These are phyloP conservation scores for Fusarium equiseti DNA, from an alignment of 2,329 filamentous ascomycete species.

Conservation along the genomic window DNA sequence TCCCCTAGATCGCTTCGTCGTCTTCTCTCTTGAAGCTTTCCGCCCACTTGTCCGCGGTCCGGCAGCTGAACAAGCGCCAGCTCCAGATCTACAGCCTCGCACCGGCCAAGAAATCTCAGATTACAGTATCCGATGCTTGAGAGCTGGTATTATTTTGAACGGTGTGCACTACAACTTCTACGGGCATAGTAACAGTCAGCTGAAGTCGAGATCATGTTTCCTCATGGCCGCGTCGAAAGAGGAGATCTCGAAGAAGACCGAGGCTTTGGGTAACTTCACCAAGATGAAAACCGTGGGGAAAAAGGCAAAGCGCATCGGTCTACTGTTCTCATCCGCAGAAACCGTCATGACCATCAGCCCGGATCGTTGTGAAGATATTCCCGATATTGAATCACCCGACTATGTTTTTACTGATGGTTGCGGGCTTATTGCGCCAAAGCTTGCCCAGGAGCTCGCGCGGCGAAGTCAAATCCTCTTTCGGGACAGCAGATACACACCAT, in stretches of 20 bases:
- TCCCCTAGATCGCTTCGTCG: background rate
- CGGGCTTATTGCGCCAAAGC: background rate
- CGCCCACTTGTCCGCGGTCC: background rate
- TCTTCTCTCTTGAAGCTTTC: background rate
- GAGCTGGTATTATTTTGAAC: background rate
- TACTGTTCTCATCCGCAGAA: background rate
- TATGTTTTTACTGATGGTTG: slow-evolving; percentile 13
- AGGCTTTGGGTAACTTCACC: background rate
- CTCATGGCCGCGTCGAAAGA: background rate
- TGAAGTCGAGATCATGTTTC: slow-evolving; percentile 10
- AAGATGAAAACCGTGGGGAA: slow-evolving; percentile 9
- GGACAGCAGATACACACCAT: background rate
- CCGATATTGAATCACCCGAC: background rate
- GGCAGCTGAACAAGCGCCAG: background rate
- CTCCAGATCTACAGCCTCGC: background rate
- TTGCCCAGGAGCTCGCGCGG: slow-evolving; percentile 1
- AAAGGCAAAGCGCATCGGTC: background rate
- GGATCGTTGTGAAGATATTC: background rate
- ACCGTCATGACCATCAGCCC: background rate
- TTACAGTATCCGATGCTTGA: slow-evolving; percentile 8
- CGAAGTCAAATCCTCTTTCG: slow-evolving; percentile 1
- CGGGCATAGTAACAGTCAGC: slow-evolving; percentile 3
- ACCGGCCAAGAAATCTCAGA: background rate
- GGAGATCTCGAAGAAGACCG: background rate
- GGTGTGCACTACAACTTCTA: slow-evolving; percentile 9